Evolutionary conservation across 2,329 filamentous ascomycete genomes (phyloP).

Genomic region (Mollisiaceae sp.): DNA sequence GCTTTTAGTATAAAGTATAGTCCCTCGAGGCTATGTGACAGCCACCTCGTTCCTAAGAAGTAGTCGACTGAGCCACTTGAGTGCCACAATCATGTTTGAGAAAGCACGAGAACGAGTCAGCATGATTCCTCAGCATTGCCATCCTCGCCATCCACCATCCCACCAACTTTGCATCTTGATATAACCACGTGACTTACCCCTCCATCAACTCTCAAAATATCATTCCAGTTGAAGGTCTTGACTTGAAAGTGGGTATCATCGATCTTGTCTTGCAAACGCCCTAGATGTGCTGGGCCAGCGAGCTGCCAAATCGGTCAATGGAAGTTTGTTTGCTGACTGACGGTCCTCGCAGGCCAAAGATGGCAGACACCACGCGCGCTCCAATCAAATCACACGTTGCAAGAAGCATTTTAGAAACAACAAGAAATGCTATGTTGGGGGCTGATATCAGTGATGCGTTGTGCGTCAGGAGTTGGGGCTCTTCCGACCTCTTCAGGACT

Average conservation of each 20-base stretch:
- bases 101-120: neutral
- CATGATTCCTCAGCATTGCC: conserved; percentile 3
- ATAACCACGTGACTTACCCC: neutral
- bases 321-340: neutral
- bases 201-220: neutral
- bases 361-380: neutral
- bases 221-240: neutral
- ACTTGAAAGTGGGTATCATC: neutral
- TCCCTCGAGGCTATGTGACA: neutral
- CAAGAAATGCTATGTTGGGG: conserved; percentile 3
- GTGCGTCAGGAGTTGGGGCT: conserved; percentile 2
- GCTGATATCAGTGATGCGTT: neutral
- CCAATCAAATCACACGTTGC: conserved; percentile 12
- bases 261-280: neutral
- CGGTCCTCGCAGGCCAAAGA: neutral
- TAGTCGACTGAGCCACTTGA: neutral
- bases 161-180: too few species aligned
- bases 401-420: neutral
- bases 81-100: neutral
- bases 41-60: neutral
- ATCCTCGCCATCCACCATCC: neutral
- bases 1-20: neutral
- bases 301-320: neutral
- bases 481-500: conserved; percentile 11
- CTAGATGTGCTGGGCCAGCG: neutral